phyloP scores from a whole-genome alignment of 495 filamentous ascomycete species.

The Lasiosphaeria miniovina region DNA sequence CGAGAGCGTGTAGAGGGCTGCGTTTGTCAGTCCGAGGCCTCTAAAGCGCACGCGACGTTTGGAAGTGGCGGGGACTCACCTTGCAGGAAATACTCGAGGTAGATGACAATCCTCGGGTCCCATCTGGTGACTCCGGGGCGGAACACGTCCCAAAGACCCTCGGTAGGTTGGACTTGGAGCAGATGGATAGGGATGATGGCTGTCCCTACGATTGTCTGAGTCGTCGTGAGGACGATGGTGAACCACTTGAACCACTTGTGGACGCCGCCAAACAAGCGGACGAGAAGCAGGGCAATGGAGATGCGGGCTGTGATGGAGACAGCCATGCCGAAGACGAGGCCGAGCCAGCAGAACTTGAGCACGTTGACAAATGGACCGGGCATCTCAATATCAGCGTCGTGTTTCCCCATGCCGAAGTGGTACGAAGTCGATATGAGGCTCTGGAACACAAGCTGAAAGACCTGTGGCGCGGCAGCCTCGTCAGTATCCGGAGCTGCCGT shows the following conservation, averaged over 20 bases:
- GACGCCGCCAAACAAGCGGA: conserved; percentile 15
- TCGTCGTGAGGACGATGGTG: conserved; percentile 9
- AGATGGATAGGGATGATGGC: neutral
- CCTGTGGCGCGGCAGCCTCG: neutral
- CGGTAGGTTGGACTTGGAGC: neutral
- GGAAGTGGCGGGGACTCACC: no score
- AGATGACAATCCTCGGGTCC: conserved; percentile 3
- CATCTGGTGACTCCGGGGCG: neutral
- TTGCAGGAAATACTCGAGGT: neutral
- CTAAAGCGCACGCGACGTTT: no score
- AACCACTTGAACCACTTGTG: conserved; percentile 19
- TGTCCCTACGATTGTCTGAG: neutral
- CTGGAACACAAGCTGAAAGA: conserved; percentile 10
- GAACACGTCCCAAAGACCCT: conserved; percentile 9
- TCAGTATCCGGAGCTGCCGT: neutral
- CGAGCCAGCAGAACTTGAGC: conserved; percentile 5
- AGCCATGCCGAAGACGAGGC: neutral
- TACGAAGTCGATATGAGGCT: conserved; percentile 2
- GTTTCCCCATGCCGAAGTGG: conserved; percentile 11
- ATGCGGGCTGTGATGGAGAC: conserved; percentile 14
- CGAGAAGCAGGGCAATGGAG: conserved; percentile 17
- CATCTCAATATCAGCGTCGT: neutral
- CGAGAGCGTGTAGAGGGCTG: conserved; percentile 11
- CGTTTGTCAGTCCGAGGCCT: no score
- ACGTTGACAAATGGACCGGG: conserved; percentile 12